phyloP scores from a whole-genome alignment of 2,329 filamentous ascomycete genomes.

The Tolypocladium capitatum region DNA sequence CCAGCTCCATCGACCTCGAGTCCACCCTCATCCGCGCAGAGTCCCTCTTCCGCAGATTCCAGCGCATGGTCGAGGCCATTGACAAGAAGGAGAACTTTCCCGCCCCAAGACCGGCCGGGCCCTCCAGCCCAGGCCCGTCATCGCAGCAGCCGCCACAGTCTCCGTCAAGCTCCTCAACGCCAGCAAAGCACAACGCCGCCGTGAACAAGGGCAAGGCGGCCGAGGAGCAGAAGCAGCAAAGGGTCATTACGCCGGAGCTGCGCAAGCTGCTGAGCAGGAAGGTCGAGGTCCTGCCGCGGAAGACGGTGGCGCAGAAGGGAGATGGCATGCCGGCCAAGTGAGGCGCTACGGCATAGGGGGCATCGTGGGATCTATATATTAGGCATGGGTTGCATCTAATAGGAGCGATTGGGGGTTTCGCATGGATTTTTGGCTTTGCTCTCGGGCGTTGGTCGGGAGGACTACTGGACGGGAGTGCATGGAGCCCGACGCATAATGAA shows the following conservation, averaged over 20 bases:
- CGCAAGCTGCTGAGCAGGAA: slow-evolving; percentile 37
- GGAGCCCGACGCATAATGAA: neutral
- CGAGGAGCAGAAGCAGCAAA: slow-evolving; percentile 15
- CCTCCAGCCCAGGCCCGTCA: neutral
- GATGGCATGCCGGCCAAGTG: slow-evolving; percentile 18
- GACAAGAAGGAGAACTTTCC: slow-evolving; percentile 88
- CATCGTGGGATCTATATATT: neutral
- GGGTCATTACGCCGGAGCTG: slow-evolving; percentile 44
- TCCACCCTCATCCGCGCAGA: slow-evolving; percentile 81
- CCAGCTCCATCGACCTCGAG: slow-evolving; percentile 80
- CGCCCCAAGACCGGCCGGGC: slow-evolving; percentile 20
- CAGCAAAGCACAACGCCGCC: neutral
- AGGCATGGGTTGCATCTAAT: neutral
- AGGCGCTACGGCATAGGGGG: neutral
- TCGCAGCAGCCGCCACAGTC: slow-evolving; percentile 5
- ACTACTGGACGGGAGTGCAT: neutral
- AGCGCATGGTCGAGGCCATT: slow-evolving; percentile 76
- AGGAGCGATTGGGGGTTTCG: neutral
- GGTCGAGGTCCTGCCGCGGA: slow-evolving; percentile 29
- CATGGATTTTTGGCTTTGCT: neutral
- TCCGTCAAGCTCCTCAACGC: neutral
- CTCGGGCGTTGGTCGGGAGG: neutral
- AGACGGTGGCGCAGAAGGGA: slow-evolving; percentile 20
- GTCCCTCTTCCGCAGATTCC: slow-evolving; percentile 74
- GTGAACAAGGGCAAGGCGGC: slow-evolving; percentile 7